Percentiles rank a stretch among this genome's conserved stretches.
These are phyloP conservation scores for Lathyrus oleraceus DNA, from an alignment of 306 rosid species.

Conservation along the genomic window DNA sequence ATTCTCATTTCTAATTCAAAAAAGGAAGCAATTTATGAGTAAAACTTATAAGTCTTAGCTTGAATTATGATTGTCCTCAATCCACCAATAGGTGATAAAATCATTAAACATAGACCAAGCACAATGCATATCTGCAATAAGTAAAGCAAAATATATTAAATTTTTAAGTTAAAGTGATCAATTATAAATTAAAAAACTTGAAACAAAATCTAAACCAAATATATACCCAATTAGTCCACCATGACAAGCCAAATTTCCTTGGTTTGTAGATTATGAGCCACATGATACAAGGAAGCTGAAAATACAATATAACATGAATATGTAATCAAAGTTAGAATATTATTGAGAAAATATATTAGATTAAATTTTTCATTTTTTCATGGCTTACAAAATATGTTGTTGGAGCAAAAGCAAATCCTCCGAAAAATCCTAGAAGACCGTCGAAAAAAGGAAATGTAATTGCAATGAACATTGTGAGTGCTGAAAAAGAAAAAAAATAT, in stretches of 20 bases:
- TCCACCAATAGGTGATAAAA: constrained; percentile 78
- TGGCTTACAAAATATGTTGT: constrained; percentile 77
- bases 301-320: neutral
- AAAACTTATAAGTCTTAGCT: constrained; percentile 61
- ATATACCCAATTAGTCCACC: constrained; percentile 80
- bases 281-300: constrained; percentile 87
- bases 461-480: constrained; percentile 68
- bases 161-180: neutral
- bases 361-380: neutral
- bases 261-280: constrained; percentile 88
- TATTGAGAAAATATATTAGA: neutral
- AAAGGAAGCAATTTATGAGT: constrained; percentile 43
- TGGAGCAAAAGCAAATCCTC: constrained; percentile 92
- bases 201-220: constrained; percentile 8
- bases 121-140: constrained; percentile 70
- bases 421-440: constrained; percentile 73
- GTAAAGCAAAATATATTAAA: neutral
- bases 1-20: neutral
- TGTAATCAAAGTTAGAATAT: neutral
- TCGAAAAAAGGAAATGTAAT: constrained; percentile 80
- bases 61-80: constrained; percentile 62
- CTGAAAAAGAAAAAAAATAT: constrained; percentile 40
- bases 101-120: constrained; percentile 61
- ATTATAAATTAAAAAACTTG: neutral
- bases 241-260: constrained; percentile 60